Evolutionary conservation across 805 yeast species (phyloP).

Genomic region (Candida krabiensis): DNA sequence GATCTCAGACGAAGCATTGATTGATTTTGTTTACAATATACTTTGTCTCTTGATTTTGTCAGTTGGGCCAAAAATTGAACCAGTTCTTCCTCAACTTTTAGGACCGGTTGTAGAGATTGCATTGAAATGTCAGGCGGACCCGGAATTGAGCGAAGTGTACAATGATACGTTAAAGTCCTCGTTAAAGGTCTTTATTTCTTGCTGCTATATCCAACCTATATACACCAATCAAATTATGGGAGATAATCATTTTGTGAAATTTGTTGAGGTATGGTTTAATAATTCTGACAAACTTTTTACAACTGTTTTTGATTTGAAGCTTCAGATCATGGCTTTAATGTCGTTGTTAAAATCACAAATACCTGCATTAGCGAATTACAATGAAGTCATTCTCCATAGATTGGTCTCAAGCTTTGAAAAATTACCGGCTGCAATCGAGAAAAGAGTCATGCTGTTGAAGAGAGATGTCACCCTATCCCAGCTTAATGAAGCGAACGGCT

Average conservation of each 20-base stretch:
- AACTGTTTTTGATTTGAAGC: conserved; percentile 56
- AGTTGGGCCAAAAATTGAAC: conserved; percentile 15
- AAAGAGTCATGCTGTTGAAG: conserved; percentile 43
- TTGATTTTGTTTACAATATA: conserved; percentile 22
- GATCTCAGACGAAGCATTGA: conserved; percentile 21
- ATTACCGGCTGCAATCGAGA: conserved; percentile 50
- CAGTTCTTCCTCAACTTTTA: conserved; percentile 17
- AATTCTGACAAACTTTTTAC: conserved; percentile 42
- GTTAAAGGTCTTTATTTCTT: conserved; percentile 43
- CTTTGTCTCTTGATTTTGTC: conserved; percentile 15
- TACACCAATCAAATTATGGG: conserved; percentile 39
- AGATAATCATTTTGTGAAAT: conserved; percentile 37
- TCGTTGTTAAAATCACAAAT: conserved; percentile 39
- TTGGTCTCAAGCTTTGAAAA: conserved; percentile 42
- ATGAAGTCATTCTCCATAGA: conserved; percentile 30
- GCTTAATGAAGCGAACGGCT: conserved; percentile 35
- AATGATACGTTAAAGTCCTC: conserved; percentile 25
- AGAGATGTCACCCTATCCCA: conserved; percentile 35
- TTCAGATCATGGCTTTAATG: conserved; percentile 49
- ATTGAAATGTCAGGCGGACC: conserved; percentile 30
- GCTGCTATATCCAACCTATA: conserved; percentile 39
- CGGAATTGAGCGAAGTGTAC: conserved; percentile 18
- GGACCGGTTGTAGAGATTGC: conserved; percentile 25
- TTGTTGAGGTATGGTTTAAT: conserved; percentile 49
- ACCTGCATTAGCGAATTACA: conserved; percentile 24